Percentiles rank a stretch among this genome's conserved stretches.
phyloP scores from a whole-genome alignment of 768 basidiomycete genomes.

The Melanogaster broomeanus region DNA sequence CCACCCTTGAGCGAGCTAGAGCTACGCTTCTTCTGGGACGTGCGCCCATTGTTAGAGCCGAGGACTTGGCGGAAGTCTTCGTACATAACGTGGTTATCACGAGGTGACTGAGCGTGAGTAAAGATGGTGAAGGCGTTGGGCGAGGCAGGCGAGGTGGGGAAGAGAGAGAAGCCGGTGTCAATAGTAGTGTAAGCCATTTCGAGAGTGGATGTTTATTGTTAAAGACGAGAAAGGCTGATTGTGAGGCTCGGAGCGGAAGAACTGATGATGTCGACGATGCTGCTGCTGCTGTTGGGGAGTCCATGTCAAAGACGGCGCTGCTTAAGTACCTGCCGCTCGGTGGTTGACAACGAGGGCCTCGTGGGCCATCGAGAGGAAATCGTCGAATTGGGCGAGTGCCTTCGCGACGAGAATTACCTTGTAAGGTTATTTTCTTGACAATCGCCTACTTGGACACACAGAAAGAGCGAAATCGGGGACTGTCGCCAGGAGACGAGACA shows the following conservation, averaged over 20 bases:
- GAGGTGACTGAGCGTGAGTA: conserved; percentile 37
- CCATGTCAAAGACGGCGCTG: neutral
- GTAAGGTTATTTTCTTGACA: conserved; percentile 1
- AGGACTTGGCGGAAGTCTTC: conserved; percentile 38
- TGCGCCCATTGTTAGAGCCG: conserved; percentile 7
- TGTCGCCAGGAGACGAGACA: conserved; percentile 6
- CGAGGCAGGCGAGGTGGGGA: conserved; percentile 29
- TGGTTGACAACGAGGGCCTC: conserved; percentile 3
- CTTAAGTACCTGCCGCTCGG: conserved; percentile 9
- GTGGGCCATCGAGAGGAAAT: conserved; percentile 5
- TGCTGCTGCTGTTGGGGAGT: neutral
- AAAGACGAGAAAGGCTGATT: neutral
- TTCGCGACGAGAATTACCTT: neutral
- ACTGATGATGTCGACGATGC: too few relatives aligned
- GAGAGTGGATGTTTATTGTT: neutral
- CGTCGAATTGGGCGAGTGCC: neutral
- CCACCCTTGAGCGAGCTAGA: conserved; percentile 4
- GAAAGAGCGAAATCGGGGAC: neutral
- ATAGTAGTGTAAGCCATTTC: conserved; percentile 33
- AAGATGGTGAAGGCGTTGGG: conserved; percentile 39
- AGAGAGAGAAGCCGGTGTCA: conserved; percentile 23
- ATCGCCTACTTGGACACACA: conserved; percentile 8
- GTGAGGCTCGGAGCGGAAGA: neutral
- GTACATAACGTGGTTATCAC: conserved; percentile 40
- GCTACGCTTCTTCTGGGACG: conserved; percentile 8